Evolutionary conservation across 768 basidiomycete genomes (phyloP), one percentile per base, ranked within the genome.

Genomic region (Psilocybe cyanescens): DNA sequence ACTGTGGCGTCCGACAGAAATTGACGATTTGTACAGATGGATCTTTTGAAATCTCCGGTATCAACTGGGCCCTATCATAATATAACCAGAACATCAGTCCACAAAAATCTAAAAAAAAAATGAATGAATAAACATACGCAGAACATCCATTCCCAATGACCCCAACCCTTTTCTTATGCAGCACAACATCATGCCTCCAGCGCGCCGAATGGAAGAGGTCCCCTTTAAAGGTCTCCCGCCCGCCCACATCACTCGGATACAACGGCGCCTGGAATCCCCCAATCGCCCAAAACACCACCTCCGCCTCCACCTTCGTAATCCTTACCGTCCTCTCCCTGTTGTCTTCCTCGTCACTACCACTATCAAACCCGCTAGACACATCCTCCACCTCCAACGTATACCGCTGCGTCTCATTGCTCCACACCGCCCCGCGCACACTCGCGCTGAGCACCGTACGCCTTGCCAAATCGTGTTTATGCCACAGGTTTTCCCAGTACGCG

Each of bases 61-160:
- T 69, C 48, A 87, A 79, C 68, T 90, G 88, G 5, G 87, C 84
- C 17, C 87, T 88, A 58, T 24, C 70, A 39, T 12, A 31, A 44
- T 16, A 52, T 64, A 9, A 29, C 45, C 5, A 29, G 30, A 16
- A 19, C 41, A 69, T 29, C 54, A 41, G 57, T 29, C 16, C 19
- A 14, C 24, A 24, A 46, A 24, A 19, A 19, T 8, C 41, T 7
- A n/a, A 17, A 39, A 44, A 44, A 44, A 44, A n/a, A 63, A 60
- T 45, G 44, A 46, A 60, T 59, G 66, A 63, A 28, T 64, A 62
- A 28, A 76, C 79, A 65, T 67, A 86, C 80, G 80, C 86, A 45
- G 83, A 85, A 62, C 82, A 86, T 3, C 86, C 87, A 67, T 87
- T 87, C 41, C 87, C 87, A 67, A 88, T 82, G 12, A 89, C 82